Percentiles rank a stretch among this genome's conserved stretches.
phyloP scores from a whole-genome alignment of 2,329 filamentous ascomycete genomes.

The Fusarium dlaminii region DNA sequence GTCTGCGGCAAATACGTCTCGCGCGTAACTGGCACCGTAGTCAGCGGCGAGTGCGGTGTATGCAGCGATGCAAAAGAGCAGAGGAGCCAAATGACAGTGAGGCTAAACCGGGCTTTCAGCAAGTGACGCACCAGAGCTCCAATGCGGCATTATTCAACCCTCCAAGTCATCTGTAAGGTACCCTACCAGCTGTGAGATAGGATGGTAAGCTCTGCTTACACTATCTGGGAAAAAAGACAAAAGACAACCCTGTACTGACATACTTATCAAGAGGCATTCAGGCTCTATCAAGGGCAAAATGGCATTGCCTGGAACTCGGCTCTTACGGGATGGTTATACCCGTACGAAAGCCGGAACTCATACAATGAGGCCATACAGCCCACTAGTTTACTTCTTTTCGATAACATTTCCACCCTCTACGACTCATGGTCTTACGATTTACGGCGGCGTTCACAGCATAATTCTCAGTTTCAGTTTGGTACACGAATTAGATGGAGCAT shows the following conservation, averaged over 20 bases:
- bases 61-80: slow-evolving; percentile 36
- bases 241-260: slow-evolving; percentile 2
- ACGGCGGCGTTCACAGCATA: slow-evolving; percentile 27
- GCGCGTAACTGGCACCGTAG: slow-evolving; percentile 35
- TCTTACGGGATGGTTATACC: not conserved
- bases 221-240: not conserved
- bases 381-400: not conserved
- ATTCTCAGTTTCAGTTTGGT: slow-evolving; percentile 10
- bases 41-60: slow-evolving; percentile 40
- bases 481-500: slow-evolving; percentile 19
- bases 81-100: slow-evolving; percentile 31
- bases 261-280: not conserved
- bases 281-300: slow-evolving; percentile 1
- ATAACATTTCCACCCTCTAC: slow-evolving; percentile 18
- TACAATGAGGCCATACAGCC: not conserved
- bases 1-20: slow-evolving; percentile 44
- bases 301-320: not conserved
- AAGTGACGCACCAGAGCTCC: slow-evolving; percentile 17
- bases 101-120: slow-evolving; percentile 39
- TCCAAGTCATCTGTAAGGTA: slow-evolving; percentile 1
- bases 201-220: slow-evolving; percentile 23
- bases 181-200: not conserved
- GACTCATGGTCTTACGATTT: slow-evolving; percentile 29
- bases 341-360: not conserved
- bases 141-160: slow-evolving; percentile 9